A percentile compares a stretch with the other conserved stretches of the same genome.
phyloP scores from a whole-genome alignment of 2,329 filamentous ascomycete species.

The Metarhizium robertsii region DNA sequence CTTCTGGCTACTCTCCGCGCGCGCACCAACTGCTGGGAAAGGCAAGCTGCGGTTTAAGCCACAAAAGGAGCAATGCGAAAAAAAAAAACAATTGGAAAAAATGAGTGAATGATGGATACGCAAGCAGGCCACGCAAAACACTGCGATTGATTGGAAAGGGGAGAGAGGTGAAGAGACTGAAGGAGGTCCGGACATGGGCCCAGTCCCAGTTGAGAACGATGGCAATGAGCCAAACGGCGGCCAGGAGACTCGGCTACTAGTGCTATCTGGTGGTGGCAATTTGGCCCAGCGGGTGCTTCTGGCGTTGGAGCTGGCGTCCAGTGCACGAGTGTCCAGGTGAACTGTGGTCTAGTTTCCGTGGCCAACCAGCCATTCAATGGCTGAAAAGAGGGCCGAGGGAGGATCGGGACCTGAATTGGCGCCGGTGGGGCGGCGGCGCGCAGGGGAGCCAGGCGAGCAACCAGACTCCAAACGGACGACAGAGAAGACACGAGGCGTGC shows the following conservation, averaged over 20 bases:
- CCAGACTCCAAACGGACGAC: no score
- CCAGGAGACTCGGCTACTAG: no score
- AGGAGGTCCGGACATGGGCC: constrained; percentile 5
- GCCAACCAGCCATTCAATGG: not conserved
- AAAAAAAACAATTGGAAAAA: constrained; percentile 3
- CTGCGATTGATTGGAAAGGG: constrained; percentile 6
- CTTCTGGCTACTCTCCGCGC: not conserved
- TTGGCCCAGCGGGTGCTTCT: not conserved
- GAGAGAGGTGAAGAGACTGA: constrained; percentile 11
- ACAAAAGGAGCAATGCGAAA: constrained; percentile 5
- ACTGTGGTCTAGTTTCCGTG: not conserved
- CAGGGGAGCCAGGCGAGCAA: not conserved
- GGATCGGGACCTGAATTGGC: not conserved
- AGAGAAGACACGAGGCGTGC: not conserved
- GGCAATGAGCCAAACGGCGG: not conserved
- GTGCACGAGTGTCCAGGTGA: not conserved
- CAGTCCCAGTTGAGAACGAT: not conserved
- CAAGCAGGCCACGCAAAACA: not conserved
- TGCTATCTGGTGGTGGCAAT: no score
- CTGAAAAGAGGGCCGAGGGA: not conserved
- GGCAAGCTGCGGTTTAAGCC: constrained; percentile 2
- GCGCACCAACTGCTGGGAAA: not conserved
- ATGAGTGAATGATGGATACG: constrained; percentile 2
- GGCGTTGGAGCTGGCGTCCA: not conserved
- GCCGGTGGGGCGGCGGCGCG: not conserved